Conservation (phyloP, 768 basidiomycete species). For the Cystoderma amianthinum region DNA sequence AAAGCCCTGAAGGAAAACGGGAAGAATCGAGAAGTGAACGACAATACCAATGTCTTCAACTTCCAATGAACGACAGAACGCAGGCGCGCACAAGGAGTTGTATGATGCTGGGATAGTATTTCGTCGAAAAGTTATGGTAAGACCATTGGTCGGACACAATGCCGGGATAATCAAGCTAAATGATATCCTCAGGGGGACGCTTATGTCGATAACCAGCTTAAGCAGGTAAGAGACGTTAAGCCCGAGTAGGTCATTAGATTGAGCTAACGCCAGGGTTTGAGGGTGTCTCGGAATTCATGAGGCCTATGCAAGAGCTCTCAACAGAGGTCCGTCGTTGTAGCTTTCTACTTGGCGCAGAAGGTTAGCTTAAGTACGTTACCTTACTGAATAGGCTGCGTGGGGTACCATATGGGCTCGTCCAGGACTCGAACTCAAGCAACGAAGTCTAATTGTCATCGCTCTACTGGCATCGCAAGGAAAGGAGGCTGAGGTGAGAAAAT, state of each 20-base stretch:
- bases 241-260: too few relatives aligned
- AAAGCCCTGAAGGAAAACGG: too few relatives aligned
- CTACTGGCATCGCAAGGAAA: constrained; percentile 35
- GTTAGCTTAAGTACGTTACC: background rate
- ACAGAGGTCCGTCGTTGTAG: constrained; percentile 22
- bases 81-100: constrained; percentile 29
- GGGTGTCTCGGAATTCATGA: constrained; percentile 38
- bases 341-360: background rate
- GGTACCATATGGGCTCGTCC: constrained; percentile 41
- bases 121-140: constrained; percentile 35
- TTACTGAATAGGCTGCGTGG: constrained; percentile 29
- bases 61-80: constrained; percentile 13
- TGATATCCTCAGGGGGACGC: constrained; percentile 39
- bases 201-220: constrained; percentile 33
- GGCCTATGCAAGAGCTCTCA: constrained; percentile 38
- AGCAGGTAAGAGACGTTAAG: constrained; percentile 18
- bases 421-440: constrained; percentile 36
- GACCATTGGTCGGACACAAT: too few relatives aligned
- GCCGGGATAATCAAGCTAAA: too few relatives aligned
- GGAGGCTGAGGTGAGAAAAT: constrained; percentile 27
- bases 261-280: constrained; percentile 4
- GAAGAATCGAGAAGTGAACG: too few relatives aligned
- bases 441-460: constrained; percentile 37
- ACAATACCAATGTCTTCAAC: background rate
- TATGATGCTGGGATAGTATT: constrained; percentile 33